Percentiles rank a stretch among this genome's conserved stretches.
phyloP scores from a whole-genome alignment of 2,329 filamentous ascomycete species.

The Exophiala alcalophila region DNA sequence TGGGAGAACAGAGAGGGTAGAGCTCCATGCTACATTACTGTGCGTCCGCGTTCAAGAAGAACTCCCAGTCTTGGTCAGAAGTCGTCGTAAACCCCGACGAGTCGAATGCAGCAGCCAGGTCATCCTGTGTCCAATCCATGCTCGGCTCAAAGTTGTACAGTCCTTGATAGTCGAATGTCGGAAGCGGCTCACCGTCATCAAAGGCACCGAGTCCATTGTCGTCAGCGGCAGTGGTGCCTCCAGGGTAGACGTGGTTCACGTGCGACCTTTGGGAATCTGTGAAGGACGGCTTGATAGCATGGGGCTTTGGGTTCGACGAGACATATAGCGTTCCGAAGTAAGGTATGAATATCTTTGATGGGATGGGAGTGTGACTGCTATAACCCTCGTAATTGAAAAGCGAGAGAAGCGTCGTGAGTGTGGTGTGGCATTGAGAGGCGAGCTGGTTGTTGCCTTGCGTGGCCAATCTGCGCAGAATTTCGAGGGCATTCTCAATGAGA shows the following conservation, averaged over 20 bases:
- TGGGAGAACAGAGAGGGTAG: no score
- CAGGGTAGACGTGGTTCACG: neutral
- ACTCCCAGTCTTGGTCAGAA: conserved; percentile 11
- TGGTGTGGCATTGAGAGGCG: conserved; percentile 6
- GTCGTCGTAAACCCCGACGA: conserved; percentile 3
- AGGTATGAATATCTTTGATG: conserved; percentile 6
- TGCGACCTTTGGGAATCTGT: neutral
- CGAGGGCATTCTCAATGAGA: conserved; percentile 1
- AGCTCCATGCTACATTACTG: no score
- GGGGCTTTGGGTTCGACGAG: neutral
- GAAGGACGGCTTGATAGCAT: neutral
- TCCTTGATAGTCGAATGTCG: conserved; percentile 7
- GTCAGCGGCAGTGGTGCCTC: neutral
- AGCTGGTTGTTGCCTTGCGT: neutral
- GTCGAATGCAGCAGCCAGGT: neutral
- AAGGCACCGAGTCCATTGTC: no score
- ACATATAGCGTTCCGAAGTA: conserved; percentile 10
- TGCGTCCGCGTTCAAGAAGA: conserved; percentile 8
- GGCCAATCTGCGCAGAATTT: neutral
- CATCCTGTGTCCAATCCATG: conserved; percentile 3
- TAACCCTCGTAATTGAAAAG: neutral
- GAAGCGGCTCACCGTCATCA: neutral
- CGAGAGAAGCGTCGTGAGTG: neutral
- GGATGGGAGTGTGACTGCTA: neutral
- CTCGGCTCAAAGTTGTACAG: conserved; percentile 8